Evolutionary conservation across 2,329 filamentous ascomycete species (phyloP).

Genomic region (Pyricularia sp.): DNA sequence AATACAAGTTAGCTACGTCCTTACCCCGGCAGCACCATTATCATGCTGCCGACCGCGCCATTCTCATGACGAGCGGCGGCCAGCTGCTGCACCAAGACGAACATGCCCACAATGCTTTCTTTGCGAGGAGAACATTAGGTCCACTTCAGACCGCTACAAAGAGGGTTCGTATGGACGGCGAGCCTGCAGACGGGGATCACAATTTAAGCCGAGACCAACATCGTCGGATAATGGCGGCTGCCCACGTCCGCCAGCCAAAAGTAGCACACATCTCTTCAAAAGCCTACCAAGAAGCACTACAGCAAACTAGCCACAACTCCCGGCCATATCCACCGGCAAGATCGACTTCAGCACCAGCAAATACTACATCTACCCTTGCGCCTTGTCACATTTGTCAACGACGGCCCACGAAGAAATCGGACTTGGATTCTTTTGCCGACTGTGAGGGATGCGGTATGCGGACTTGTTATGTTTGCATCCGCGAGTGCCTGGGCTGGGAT

Average conservation of each 20-base stretch:
- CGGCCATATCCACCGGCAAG: neutral
- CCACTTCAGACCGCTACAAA: conserved; percentile 3
- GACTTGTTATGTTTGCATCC: conserved; percentile 61
- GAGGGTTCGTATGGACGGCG: conserved; percentile 7
- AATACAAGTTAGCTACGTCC: neutral
- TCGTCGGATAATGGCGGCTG: neutral
- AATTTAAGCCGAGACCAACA: neutral
- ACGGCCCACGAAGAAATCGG: conserved; percentile 53
- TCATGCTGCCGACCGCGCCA: neutral
- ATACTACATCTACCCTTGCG: conserved; percentile 21
- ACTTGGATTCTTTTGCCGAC: conserved; percentile 56
- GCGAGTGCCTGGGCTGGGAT: conserved; percentile 48
- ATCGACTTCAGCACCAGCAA: neutral
- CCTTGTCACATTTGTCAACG: conserved; percentile 62
- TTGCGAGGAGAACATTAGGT: neutral
- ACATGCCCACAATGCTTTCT: neutral
- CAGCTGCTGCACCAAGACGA: neutral
- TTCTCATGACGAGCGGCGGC: neutral
- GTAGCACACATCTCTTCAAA: neutral
- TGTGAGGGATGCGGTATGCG: conserved; percentile 53
- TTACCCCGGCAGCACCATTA: neutral
- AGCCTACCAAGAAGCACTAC: neutral
- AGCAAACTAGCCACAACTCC: neutral
- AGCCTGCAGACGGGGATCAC: neutral
- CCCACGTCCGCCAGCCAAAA: neutral